Conservation (phyloP, 2,329 filamentous ascomycete genomes). For the Paecilomyces sp. region DNA sequence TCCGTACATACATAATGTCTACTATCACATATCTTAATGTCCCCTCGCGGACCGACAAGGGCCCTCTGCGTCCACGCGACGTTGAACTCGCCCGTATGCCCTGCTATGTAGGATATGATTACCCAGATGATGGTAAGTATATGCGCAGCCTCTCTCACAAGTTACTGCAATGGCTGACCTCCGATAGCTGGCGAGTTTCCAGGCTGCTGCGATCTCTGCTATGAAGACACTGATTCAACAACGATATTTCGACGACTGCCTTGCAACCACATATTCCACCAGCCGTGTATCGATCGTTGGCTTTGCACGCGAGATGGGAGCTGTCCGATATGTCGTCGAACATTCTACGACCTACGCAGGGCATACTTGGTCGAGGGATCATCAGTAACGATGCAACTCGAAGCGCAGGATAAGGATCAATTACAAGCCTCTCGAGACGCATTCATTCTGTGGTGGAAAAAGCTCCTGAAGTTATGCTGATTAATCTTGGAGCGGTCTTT, state of each 20-base stretch:
- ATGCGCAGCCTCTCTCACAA: not conserved
- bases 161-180: not conserved
- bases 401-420: not conserved
- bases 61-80: not conserved
- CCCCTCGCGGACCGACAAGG: not conserved
- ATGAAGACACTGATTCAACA: not conserved
- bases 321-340: not conserved
- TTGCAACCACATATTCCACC: not conserved
- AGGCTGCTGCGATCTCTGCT: not conserved
- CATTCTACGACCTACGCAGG: not conserved
- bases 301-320: not conserved
- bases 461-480: not conserved
- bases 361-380: not conserved
- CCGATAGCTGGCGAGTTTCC: not conserved
- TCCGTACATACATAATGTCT: not conserved
- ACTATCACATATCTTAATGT: not conserved
- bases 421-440: not conserved
- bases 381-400: not conserved
- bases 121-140: not conserved
- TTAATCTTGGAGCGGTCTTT: not conserved
- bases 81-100: not conserved
- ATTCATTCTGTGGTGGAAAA: not conserved
- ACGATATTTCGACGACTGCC: not conserved
- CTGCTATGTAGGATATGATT: not conserved
- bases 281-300: not conserved